These are phyloP conservation scores for Pistacia atlantica DNA, from an alignment of 345 rosid species.

Conservation along the genomic window DNA sequence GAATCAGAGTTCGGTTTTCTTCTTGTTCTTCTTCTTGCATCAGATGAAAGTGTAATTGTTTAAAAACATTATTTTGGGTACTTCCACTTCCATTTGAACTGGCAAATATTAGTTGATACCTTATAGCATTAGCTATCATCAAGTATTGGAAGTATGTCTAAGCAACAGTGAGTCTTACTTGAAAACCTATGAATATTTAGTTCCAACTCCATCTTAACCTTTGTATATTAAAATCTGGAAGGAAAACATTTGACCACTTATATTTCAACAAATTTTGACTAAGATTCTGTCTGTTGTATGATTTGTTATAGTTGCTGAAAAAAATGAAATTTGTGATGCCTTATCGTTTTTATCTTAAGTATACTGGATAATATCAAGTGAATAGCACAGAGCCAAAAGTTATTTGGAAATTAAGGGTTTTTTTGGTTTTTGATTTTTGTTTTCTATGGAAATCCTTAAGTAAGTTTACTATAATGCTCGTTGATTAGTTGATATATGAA, in stretches of 20 bases:
- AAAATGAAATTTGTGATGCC: background rate
- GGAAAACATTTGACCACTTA: background rate
- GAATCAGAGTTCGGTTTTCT: background rate
- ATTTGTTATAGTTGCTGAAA: background rate
- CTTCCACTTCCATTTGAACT: background rate
- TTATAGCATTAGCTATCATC: background rate
- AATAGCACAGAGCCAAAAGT: background rate
- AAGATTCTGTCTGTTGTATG: background rate
- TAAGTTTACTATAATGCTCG: background rate
- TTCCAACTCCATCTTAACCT: background rate
- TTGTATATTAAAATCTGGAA: background rate
- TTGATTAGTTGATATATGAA: background rate
- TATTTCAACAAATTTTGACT: background rate
- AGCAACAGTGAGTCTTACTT: background rate
- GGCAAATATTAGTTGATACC: background rate
- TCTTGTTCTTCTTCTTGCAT: background rate
- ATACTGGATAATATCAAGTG: background rate
- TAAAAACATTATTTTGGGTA: background rate
- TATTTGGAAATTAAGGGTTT: background rate
- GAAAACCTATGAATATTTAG: background rate
- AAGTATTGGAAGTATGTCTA: background rate
- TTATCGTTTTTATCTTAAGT: background rate
- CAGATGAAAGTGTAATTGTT: background rate
- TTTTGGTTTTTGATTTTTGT: background rate
- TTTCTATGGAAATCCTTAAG: background rate